A percentile compares a stretch with the other conserved stretches of the same genome.
Evolutionary conservation across 148 eudicot species (phyloP).

Genomic region (Rhododendron mucronatum): DNA sequence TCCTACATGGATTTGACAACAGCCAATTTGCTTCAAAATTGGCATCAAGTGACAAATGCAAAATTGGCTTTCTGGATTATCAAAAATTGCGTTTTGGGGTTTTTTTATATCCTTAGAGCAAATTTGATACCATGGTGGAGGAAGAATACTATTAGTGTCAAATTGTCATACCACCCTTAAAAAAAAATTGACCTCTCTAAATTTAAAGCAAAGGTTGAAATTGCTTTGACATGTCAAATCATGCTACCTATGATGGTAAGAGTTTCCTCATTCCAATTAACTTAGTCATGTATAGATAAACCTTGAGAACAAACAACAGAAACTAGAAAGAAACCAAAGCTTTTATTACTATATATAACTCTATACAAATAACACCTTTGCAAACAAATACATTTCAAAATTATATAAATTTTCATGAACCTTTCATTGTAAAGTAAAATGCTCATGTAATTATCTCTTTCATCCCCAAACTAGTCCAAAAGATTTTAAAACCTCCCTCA

Average conservation of each 20-base stretch:
- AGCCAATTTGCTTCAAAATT: neutral
- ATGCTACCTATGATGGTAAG: neutral
- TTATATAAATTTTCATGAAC: neutral
- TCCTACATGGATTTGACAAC: neutral
- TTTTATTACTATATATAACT: neutral
- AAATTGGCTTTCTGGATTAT: neutral
- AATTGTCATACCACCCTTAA: neutral
- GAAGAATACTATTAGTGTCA: neutral
- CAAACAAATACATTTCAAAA: neutral
- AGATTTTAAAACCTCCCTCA: neutral
- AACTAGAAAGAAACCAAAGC: neutral
- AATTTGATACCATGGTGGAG: neutral
- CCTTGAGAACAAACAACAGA: neutral
- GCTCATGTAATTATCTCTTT: neutral
- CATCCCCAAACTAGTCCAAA: neutral
- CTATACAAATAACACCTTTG: neutral
- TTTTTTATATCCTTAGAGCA: neutral
- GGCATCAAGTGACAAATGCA: neutral
- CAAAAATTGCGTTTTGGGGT: neutral
- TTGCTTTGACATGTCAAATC: slow-evolving; percentile 27
- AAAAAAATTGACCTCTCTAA: neutral
- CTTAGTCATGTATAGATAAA: neutral
- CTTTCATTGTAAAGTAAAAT: neutral
- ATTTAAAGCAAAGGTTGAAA: neutral
- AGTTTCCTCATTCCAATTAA: neutral